phyloP scores from a whole-genome alignment of 352 stramenopile species.

The Phytopythium cucurbitacearum region DNA sequence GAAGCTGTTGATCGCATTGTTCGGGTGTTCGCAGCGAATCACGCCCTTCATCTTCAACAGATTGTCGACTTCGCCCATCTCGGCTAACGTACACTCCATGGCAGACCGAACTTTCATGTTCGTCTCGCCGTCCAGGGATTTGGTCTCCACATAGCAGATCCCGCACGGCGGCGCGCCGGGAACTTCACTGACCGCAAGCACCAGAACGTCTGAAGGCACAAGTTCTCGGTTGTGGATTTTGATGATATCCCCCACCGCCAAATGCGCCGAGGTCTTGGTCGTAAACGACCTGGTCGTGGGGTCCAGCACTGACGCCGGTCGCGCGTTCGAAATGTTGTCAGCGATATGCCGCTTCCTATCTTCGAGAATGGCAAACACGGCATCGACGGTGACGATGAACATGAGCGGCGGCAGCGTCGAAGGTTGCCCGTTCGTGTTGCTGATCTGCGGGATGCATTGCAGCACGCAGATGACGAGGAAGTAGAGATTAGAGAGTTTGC shows the following conservation, averaged over 20 bases:
- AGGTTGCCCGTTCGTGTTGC: slow-evolving; percentile 85
- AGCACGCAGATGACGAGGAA: slow-evolving; percentile 90
- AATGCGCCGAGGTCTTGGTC: slow-evolving; percentile 64
- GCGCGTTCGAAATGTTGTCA: slow-evolving; percentile 80
- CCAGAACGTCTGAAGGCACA: slow-evolving; percentile 82
- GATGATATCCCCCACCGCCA: slow-evolving; percentile 85
- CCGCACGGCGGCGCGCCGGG: slow-evolving; percentile 55
- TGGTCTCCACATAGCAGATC: slow-evolving; percentile 89
- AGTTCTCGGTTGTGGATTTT: slow-evolving; percentile 75
- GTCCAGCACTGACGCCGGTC: slow-evolving; percentile 60
- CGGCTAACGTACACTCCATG: slow-evolving; percentile 61
- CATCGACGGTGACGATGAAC: slow-evolving; percentile 90
- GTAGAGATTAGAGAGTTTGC: slow-evolving; percentile 92
- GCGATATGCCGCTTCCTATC: slow-evolving; percentile 84
- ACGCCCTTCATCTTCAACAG: slow-evolving; percentile 49
- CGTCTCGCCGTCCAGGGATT: slow-evolving; percentile 90
- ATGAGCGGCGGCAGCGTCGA: slow-evolving; percentile 85
- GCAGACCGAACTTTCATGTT: slow-evolving; percentile 90
- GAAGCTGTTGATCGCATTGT: slow-evolving; percentile 90
- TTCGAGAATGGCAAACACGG: slow-evolving; percentile 85
- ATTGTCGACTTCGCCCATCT: slow-evolving; percentile 38
- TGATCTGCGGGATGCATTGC: slow-evolving; percentile 87
- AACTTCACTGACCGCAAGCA: slow-evolving; percentile 73
- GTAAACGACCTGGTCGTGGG: slow-evolving; percentile 35
- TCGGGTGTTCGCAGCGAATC: slow-evolving; percentile 77